Conservation (phyloP, 345 rosid species). For the Viola odorata region DNA sequence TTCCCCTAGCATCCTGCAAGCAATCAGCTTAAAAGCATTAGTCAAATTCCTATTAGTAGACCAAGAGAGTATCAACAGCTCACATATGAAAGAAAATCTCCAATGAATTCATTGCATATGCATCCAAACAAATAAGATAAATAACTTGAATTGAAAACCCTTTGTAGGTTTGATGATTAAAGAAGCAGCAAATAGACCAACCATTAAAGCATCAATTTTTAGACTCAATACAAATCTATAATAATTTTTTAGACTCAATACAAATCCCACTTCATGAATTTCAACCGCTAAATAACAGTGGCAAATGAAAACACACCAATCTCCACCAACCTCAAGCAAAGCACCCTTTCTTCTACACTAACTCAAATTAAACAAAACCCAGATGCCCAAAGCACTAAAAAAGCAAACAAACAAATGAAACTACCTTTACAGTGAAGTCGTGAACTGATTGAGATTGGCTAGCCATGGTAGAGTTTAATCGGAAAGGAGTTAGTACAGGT, state of each 20-base stretch:
- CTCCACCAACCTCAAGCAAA: not conserved
- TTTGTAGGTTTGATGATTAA: not conserved
- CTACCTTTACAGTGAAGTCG: slow-evolving; percentile 85
- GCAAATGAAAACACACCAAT: not conserved
- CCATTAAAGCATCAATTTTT: not conserved
- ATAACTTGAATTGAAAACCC: not conserved
- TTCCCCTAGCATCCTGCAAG: slow-evolving; percentile 71
- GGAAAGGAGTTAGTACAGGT: slow-evolving; percentile 16
- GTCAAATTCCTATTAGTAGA: not conserved
- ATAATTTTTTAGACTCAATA: not conserved
- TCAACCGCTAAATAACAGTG: not conserved
- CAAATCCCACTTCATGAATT: not conserved
- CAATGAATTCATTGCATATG: not conserved
- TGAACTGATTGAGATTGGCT: slow-evolving; percentile 53
- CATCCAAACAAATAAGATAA: not conserved
- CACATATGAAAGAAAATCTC: no score
- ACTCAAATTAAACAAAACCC: not conserved
- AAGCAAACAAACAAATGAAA: not conserved
- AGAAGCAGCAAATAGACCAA: not conserved
- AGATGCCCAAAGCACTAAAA: not conserved
- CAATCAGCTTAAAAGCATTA: not conserved
- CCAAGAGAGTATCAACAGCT: not conserved
- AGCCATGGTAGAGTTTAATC: slow-evolving; percentile 61
- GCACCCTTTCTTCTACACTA: not conserved
- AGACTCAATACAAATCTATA: not conserved